These are phyloP conservation scores for Cladosporium sp. DNA, from an alignment of 2,329 filamentous ascomycete genomes.

Conservation along the genomic window DNA sequence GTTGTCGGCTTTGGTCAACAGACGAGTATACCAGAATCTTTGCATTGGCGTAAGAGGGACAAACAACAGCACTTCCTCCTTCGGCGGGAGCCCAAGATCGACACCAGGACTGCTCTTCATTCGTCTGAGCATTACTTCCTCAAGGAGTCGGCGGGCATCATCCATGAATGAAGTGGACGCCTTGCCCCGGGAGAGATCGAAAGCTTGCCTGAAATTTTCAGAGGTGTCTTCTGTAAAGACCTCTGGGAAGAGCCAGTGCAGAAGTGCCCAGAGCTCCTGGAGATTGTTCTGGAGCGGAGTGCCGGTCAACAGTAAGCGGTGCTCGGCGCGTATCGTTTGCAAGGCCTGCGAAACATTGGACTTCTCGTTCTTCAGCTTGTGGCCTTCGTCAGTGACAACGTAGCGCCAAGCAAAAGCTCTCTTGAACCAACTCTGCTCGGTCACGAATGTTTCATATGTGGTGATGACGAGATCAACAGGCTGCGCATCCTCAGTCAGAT, in stretches of 20 bases:
- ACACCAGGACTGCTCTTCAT: conserved; percentile 58
- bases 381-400: conserved; percentile 56
- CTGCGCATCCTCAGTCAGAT: conserved; percentile 25
- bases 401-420: conserved; percentile 54
- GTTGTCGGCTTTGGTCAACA: conserved; percentile 57
- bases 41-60: conserved; percentile 61
- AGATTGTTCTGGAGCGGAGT: conserved; percentile 63
- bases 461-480: conserved; percentile 50
- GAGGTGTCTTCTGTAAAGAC: conserved; percentile 55
- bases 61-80: conserved; percentile 58
- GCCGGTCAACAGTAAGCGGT: conserved; percentile 53
- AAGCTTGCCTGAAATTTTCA: conserved; percentile 55
- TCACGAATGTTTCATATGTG: conserved; percentile 51
- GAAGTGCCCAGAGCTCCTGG: conserved; percentile 57
- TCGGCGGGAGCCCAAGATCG: conserved; percentile 56
- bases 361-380: conserved; percentile 53
- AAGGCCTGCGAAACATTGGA: conserved; percentile 46
- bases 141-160: conserved; percentile 53
- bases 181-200: conserved; percentile 56
- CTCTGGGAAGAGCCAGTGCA: conserved; percentile 61
- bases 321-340: conserved; percentile 48
- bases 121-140: conserved; percentile 60
- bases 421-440: conserved; percentile 52
- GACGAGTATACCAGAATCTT: conserved; percentile 57
- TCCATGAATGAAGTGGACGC: conserved; percentile 56